These are phyloP conservation scores for Amylostereum areolatum DNA, from an alignment of 1,284 basidiomycete genomes.

Conservation along the genomic window DNA sequence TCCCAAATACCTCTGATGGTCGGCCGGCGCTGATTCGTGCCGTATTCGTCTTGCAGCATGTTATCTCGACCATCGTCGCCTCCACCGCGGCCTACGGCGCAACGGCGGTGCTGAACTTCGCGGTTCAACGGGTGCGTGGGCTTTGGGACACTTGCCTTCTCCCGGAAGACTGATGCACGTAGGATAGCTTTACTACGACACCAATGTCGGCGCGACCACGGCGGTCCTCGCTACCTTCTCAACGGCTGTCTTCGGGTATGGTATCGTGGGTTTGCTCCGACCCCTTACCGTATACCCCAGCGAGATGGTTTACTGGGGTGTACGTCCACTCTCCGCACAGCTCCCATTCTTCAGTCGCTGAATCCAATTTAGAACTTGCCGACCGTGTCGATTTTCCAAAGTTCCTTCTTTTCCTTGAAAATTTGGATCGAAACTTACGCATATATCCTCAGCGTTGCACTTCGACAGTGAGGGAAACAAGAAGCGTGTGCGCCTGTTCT, in stretches of 20 bases:
- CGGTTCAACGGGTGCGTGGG: slow-evolving; percentile 47
- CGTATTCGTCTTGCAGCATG: slow-evolving; percentile 36
- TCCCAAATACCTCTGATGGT: not conserved
- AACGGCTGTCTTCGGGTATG: slow-evolving; percentile 63
- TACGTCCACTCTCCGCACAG: slow-evolving; percentile 22
- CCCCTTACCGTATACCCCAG: slow-evolving; percentile 62
- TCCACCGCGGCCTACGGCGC: slow-evolving; percentile 50
- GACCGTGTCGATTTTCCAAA: slow-evolving; percentile 57
- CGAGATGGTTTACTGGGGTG: slow-evolving; percentile 66
- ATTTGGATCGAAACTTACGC: not conserved
- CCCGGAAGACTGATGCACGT: not conserved
- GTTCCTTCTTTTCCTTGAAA: slow-evolving; percentile 24
- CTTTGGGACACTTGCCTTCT: not conserved
- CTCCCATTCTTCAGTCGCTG: slow-evolving; percentile 2
- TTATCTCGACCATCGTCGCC: slow-evolving; percentile 52
- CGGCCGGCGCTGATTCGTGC: not conserved
- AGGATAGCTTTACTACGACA: slow-evolving; percentile 53
- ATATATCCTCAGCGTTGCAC: slow-evolving; percentile 37
- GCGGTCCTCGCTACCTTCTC: slow-evolving; percentile 62
- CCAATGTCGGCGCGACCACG: slow-evolving; percentile 47
- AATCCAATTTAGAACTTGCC: slow-evolving; percentile 38
- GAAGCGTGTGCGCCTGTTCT: slow-evolving; percentile 57
- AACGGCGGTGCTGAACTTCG: slow-evolving; percentile 51
- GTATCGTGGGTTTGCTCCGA: slow-evolving; percentile 49
- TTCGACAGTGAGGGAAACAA: slow-evolving; percentile 39